phyloP scores from a whole-genome alignment of 805 yeast genomes.

The Suhomyces sp. region DNA sequence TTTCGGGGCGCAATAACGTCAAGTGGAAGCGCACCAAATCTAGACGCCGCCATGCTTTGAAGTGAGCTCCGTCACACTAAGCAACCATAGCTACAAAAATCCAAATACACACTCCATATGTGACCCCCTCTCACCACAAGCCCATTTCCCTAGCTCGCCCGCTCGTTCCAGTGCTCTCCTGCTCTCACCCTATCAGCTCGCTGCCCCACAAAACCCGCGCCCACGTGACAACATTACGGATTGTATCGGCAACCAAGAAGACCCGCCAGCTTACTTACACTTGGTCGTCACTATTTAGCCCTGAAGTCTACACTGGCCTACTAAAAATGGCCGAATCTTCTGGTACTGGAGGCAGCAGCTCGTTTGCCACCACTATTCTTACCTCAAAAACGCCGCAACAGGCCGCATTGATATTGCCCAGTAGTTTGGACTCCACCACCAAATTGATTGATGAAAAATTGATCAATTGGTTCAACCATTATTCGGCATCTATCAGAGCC shows the following conservation, averaged over 20 bases:
- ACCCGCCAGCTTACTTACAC: neutral
- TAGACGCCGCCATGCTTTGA: neutral
- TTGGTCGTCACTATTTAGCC: neutral
- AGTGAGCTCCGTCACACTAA: neutral
- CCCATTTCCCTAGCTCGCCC: neutral
- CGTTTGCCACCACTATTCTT: slow-evolving; percentile 32
- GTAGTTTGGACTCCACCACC: slow-evolving; percentile 29
- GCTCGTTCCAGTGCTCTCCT: neutral
- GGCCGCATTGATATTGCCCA: slow-evolving; percentile 38
- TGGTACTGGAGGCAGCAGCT: neutral
- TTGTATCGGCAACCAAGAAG: neutral
- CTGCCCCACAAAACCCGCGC: neutral
- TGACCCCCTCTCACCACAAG: neutral
- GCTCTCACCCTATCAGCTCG: neutral
- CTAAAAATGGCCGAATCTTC: neutral
- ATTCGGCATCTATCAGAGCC: slow-evolving; percentile 11
- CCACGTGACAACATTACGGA: neutral
- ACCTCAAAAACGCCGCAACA: slow-evolving; percentile 43
- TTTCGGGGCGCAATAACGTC: neutral
- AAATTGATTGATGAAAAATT: slow-evolving; percentile 29
- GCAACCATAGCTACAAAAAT: neutral
- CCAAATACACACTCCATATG: neutral
- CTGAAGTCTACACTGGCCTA: neutral
- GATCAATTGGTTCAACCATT: slow-evolving; percentile 33
- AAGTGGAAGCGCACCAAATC: neutral